phyloP scores from a whole-genome alignment of 345 rosid genomes.

The Excoecaria agallocha region DNA sequence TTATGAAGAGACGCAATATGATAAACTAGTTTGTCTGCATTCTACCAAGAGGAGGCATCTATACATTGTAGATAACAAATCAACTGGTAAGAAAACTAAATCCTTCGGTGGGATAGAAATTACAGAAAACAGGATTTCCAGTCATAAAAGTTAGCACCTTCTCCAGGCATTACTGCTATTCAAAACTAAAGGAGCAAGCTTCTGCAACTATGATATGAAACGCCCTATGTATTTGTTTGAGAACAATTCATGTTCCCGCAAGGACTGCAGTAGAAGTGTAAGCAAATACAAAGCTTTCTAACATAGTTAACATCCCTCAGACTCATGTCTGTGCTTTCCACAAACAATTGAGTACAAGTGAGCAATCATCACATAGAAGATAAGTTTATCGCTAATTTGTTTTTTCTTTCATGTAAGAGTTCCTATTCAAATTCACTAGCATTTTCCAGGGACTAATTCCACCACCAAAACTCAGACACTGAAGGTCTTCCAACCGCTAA shows the following conservation, averaged over 20 bases:
- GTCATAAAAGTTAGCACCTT: background rate
- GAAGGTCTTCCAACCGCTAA: background rate
- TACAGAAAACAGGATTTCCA: background rate
- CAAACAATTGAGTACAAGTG: background rate
- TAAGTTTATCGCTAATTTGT: background rate
- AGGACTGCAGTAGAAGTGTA: background rate
- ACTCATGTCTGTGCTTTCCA: background rate
- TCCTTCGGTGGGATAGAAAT: conserved; percentile 1
- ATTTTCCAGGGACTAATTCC: background rate
- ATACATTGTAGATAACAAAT: background rate
- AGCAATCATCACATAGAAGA: background rate
- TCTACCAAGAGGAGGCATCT: background rate
- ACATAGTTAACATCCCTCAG: background rate
- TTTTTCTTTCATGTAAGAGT: background rate
- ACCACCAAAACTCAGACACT: background rate
- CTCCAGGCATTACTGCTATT: background rate
- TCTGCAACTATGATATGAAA: background rate
- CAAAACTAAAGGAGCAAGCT: conserved; percentile 6
- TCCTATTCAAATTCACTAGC: background rate
- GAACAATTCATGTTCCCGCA: background rate
- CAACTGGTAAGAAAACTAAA: background rate
- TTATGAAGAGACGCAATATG: background rate
- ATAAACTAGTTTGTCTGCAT: background rate
- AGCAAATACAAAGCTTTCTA: background rate
- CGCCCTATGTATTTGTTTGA: background rate